A percentile compares a stretch with the other conserved stretches of the same genome.
Conservation (phyloP, 2,329 filamentous ascomycete genomes). For the Colletotrichum gloeosporioides region DNA sequence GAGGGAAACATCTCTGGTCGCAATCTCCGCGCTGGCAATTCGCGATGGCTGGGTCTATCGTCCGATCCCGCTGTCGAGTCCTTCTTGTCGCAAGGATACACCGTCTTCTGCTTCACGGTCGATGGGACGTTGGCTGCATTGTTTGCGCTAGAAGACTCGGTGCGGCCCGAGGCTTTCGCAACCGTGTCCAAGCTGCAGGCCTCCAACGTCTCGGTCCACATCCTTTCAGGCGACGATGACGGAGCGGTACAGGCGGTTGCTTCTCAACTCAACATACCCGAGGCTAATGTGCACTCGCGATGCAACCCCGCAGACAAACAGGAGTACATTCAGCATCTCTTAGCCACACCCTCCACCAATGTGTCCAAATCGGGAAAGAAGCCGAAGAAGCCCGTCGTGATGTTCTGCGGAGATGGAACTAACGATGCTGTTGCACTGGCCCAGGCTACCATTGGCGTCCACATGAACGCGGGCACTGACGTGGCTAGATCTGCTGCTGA, state of each 20-base stretch:
- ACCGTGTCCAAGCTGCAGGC: conserved; percentile 40
- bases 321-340: conserved; percentile 46
- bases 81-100: conserved; percentile 41
- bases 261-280: conserved; percentile 42
- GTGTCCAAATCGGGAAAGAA: neutral
- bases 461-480: conserved; percentile 67
- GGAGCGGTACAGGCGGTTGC: conserved; percentile 50
- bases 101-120: conserved; percentile 53
- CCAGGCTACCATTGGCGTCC: conserved; percentile 73
- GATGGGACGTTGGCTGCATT: conserved; percentile 40
- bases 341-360: conserved; percentile 19
- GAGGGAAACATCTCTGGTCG: conserved; percentile 35
- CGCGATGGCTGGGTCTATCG: conserved; percentile 49
- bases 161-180: conserved; percentile 46
- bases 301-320: conserved; percentile 52
- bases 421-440: conserved; percentile 79
- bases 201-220: conserved; percentile 46
- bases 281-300: conserved; percentile 42
- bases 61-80: conserved; percentile 35
- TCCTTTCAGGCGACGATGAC: conserved; percentile 60
- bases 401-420: conserved; percentile 81
- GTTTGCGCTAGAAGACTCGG: conserved; percentile 51
- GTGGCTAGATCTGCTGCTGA: conserved; percentile 72
- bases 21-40: conserved; percentile 53
- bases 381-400: conserved; percentile 45